Base-by-base conservation (phyloP, 257 asterid genomes). In the Gynochthodes officinalis region DNA sequence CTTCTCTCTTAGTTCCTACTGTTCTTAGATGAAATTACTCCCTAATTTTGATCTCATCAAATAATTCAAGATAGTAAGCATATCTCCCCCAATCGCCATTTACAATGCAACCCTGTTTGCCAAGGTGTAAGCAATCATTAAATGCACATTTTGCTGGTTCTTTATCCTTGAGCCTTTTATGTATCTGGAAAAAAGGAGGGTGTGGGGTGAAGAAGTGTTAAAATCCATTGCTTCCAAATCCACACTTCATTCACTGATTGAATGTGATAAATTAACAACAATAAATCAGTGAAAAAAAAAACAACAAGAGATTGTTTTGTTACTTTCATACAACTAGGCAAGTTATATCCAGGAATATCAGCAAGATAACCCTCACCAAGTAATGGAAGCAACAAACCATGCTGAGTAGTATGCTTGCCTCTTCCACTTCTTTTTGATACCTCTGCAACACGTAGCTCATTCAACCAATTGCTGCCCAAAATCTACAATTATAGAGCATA, bases 401-500 rank as follows among this genome's bases (percentile, higher is more conserved):
- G 78, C 67, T 97, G 76, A 59, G 98, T 91, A 21, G 96, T 91
- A 77, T 93, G 98, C 73, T 91, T 91, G 73, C 98, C 98, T 80
- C 89, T 88, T 78, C 98, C 98, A 72, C 98, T 93, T 83, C 97
- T 86, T 25, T 80, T 76, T 19, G 98, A 93, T 74, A 93, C 97
- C 88, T 93, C 90, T 44, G 97, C 97, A 59, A 93, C 97, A 65
- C 96, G 96, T 73, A 91, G 98, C 80, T 89, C 96, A 72, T 84
- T 96, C 55, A 84, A 76, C 97, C 97, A 93, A 82, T 81, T 91
- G 84, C 95, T 89, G 76, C 96, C 98, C 57, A 86, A 67, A 78
- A 88, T 79, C 97, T 93, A 81, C 72, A 79, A 50, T n/a, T 21
- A 37, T 61, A 73, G 44, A 70, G 46, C 68, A 12, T 62, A 42